phyloP scores from a whole-genome alignment of 2,329 filamentous ascomycete species.

The Scytalidium sp. region DNA sequence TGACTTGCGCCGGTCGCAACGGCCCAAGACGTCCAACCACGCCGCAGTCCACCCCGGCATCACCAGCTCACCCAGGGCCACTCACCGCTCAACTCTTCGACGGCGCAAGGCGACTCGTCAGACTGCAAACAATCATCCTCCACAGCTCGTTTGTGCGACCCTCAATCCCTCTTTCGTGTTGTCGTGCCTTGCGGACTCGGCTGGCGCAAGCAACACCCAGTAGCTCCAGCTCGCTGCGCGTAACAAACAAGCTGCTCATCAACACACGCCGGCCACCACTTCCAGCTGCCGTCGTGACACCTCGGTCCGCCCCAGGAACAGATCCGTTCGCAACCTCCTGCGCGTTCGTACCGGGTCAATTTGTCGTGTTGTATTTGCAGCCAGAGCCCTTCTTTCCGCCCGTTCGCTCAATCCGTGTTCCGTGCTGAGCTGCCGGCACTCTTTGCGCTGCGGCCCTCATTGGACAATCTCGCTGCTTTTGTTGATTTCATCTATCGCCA shows the following conservation, averaged over 20 bases:
- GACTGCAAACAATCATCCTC: background rate
- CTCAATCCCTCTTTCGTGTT: background rate
- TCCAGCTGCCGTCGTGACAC: background rate
- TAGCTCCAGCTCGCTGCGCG: background rate
- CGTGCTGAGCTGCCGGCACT: background rate
- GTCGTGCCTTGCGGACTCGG: background rate
- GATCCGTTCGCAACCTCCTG: background rate
- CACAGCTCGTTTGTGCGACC: background rate
- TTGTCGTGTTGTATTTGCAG: background rate
- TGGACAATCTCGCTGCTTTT: background rate
- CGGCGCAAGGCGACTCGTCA: background rate
- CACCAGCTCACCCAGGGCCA: background rate
- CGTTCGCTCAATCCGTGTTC: background rate
- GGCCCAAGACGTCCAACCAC: background rate
- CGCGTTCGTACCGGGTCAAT: background rate
- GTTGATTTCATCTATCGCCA: background rate
- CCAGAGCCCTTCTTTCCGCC: background rate
- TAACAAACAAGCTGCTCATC: background rate
- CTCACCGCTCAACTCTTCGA: background rate
- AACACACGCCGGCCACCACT: background rate
- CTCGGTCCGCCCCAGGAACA: background rate
- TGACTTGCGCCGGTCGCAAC: background rate
- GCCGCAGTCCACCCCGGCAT: background rate
- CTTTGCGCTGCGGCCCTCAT: background rate
- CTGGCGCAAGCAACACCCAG: background rate